Conservation (phyloP, 2,329 filamentous ascomycete species). For the Furcasterigmium sp. region DNA sequence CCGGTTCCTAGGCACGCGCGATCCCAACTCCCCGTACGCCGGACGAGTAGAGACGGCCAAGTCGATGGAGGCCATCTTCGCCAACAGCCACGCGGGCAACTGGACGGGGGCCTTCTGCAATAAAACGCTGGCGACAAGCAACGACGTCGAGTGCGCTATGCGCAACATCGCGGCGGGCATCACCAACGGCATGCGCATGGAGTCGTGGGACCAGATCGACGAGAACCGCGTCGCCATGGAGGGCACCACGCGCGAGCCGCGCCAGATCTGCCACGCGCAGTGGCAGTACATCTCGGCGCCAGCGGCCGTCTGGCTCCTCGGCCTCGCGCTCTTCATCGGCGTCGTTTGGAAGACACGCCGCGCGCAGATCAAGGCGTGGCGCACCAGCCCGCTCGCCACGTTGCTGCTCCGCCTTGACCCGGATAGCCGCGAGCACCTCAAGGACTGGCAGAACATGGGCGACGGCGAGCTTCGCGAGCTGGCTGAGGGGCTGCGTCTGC, state of each 20-base stretch:
- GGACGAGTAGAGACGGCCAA: too few species aligned
- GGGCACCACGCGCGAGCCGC: not conserved
- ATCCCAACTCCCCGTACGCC: too few species aligned
- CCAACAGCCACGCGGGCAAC: not conserved
- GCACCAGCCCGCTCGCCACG: slow-evolving; percentile 7
- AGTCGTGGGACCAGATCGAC: slow-evolving; percentile 1
- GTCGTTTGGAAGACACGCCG: slow-evolving; percentile 6
- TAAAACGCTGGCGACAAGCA: not conserved
- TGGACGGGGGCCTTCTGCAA: not conserved
- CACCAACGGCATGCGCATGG: slow-evolving; percentile 5
- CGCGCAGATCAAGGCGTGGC: slow-evolving; percentile 6
- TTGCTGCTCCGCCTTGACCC: slow-evolving; percentile 6
- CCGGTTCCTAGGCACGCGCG: not conserved
- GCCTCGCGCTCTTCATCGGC: slow-evolving; percentile 4
- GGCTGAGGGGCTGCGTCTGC: slow-evolving; percentile 1
- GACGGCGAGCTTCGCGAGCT: slow-evolving; percentile 3
- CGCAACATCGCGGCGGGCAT: slow-evolving; percentile 4
- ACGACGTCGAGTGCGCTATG: slow-evolving; percentile 2
- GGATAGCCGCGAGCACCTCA: slow-evolving; percentile 2
- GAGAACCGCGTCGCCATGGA: not conserved
- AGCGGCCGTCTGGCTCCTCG: slow-evolving; percentile 4
- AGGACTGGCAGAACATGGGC: slow-evolving; percentile 5
- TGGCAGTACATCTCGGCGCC: slow-evolving; percentile 5
- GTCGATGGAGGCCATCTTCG: not conserved
- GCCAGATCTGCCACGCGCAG: slow-evolving; percentile 1